Conservation (phyloP, 768 basidiomycete species). For the Leccinum incarnatum region DNA sequence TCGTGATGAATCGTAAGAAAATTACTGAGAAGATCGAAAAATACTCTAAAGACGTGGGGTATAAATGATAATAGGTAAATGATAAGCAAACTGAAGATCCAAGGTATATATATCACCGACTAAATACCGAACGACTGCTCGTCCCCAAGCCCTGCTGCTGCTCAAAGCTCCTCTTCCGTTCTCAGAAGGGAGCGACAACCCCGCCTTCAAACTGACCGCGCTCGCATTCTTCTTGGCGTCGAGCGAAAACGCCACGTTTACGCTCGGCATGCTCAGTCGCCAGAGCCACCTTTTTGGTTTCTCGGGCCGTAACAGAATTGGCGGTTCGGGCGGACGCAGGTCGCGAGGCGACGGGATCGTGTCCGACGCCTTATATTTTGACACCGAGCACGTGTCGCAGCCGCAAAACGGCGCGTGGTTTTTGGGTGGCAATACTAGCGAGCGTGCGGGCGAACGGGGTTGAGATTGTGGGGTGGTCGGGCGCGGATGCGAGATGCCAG, state of each 20-base stretch:
- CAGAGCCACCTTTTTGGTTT: conserved; percentile 75
- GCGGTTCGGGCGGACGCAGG: conserved; percentile 42
- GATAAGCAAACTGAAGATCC: no score
- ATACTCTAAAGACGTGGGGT: no score
- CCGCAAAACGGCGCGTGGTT: no score
- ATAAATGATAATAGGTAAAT: no score
- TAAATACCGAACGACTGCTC: conserved; percentile 52
- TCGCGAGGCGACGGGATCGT: conserved; percentile 29
- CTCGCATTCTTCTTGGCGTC: conserved; percentile 57
- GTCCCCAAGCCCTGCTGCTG: not conserved
- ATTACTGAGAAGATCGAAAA: no score
- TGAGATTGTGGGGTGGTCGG: no score
- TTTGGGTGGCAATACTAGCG: no score
- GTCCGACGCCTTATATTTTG: conserved; percentile 47
- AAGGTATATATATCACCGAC: conserved; percentile 10
- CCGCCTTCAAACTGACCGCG: conserved; percentile 35
- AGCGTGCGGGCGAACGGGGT: no score
- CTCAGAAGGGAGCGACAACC: conserved; percentile 39
- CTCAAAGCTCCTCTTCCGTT: conserved; percentile 43
- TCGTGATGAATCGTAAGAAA: no score
- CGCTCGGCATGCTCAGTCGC: conserved; percentile 71
- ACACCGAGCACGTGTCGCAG: conserved; percentile 46
- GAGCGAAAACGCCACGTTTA: conserved; percentile 55
- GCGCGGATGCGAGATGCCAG: no score
- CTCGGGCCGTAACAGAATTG: conserved; percentile 46